Conservation (phyloP, 2,329 filamentous ascomycete genomes). For the Ascocoryne sarcoides region DNA sequence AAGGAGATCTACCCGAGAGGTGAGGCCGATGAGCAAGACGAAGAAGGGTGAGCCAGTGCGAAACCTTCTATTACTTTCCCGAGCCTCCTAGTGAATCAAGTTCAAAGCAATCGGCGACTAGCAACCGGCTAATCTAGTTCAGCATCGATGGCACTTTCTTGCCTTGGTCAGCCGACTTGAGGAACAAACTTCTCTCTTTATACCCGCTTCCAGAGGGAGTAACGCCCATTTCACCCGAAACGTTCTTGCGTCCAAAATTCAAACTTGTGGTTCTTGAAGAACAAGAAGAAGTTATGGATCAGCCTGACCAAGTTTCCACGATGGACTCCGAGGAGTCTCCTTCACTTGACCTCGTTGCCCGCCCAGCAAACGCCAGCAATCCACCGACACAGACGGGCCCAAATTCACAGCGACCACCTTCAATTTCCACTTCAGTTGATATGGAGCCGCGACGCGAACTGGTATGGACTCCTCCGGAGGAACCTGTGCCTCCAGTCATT, state of each 20-base stretch:
- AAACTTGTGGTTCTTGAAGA: slow-evolving; percentile 36
- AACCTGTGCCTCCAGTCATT: neutral
- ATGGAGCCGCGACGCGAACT: neutral
- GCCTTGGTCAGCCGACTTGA: slow-evolving; percentile 64
- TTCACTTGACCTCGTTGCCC: neutral
- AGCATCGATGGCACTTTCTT: slow-evolving; percentile 78
- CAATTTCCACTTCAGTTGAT: too few relatives aligned
- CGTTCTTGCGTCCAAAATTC: slow-evolving; percentile 70
- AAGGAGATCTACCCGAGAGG: slow-evolving; percentile 66
- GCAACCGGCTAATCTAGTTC: slow-evolving; percentile 5
- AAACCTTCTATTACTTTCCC: neutral
- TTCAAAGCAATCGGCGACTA: neutral
- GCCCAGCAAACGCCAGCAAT: slow-evolving; percentile 7
- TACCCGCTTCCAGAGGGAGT: slow-evolving; percentile 62
- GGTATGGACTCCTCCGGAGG: neutral
- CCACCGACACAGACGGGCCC: slow-evolving; percentile 1
- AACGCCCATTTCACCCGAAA: slow-evolving; percentile 63
- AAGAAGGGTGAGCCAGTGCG: slow-evolving; percentile 64
- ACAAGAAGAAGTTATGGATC: neutral
- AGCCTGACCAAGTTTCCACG: neutral
- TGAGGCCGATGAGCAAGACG: slow-evolving; percentile 89
- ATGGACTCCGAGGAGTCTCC: neutral
- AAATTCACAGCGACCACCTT: too few relatives aligned
- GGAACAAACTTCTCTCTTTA: slow-evolving; percentile 53
- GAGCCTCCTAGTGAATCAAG: neutral